Evolutionary conservation across 768 basidiomycete species (phyloP).

Genomic region (Nidularia pulvinata): DNA sequence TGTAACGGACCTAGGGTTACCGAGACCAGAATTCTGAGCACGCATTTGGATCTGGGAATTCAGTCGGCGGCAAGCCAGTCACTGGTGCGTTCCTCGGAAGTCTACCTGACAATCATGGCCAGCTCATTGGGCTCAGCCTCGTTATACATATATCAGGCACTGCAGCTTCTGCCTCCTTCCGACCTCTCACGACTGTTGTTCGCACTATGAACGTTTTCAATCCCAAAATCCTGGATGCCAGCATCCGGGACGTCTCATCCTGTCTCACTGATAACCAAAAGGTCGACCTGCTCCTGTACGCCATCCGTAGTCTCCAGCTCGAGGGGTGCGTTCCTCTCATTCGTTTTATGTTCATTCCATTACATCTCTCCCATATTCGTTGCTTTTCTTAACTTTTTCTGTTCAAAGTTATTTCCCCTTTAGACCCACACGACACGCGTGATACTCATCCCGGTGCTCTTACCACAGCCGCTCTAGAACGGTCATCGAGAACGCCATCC

Average conservation of each 20-base stretch:
- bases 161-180: neutral
- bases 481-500: slow-evolving; percentile 73
- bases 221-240: slow-evolving; percentile 75
- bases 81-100: too few species aligned
- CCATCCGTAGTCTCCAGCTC: slow-evolving; percentile 78
- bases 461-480: slow-evolving; percentile 50
- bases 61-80: too few species aligned
- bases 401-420: too few species aligned
- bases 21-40: too few species aligned
- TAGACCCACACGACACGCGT: too few species aligned
- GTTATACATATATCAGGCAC: too few species aligned
- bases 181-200: neutral
- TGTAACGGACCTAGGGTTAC: too few species aligned
- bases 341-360: neutral
- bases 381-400: slow-evolving; percentile 4
- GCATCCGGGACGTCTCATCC: slow-evolving; percentile 65
- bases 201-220: slow-evolving; percentile 63
- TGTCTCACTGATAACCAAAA: slow-evolving; percentile 65
- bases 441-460: too few species aligned
- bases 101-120: too few species aligned
- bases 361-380: neutral
- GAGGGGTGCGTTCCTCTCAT: slow-evolving; percentile 48
- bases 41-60: too few species aligned
- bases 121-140: too few species aligned
- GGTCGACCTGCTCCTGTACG: slow-evolving; percentile 71